Base-by-base conservation (phyloP, 495 filamentous ascomycete genomes). In the Talaromyces wortmannii region DNA sequence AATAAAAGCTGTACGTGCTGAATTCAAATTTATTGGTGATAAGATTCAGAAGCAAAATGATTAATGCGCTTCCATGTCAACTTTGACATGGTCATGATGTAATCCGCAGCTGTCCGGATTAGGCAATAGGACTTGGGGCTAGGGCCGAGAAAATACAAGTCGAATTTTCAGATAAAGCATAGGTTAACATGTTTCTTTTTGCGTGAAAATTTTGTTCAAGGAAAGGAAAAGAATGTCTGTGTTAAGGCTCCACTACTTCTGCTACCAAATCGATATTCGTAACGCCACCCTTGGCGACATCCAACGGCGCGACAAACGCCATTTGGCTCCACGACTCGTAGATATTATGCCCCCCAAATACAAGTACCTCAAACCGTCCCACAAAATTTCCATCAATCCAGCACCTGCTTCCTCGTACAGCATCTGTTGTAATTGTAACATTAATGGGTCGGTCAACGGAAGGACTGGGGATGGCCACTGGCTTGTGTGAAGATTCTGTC, bases 261-360 rank as follows among this genome's bases (percentile, higher is more conserved):
- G 36, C 36, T 13, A 40, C 36, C 36, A 40, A 13, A 40, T 40
- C 36, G 36, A 40, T 40, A 10, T 40, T 13, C 36, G 13, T 8
- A 40, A 40, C 13, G 36, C 36, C 36, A 5, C 77, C 75, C 10
- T 52, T 7, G 2, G 71, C 31, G 0, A 33, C 48, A 4, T 77
- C 66, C 15, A 82, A 44, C 3, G 79, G 79, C 6, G 79, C 78
- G 10, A 82, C 78, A 60, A 82, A 77, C 8, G 79, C 78, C 79
- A 81, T 81, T 59, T 81, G 79, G 50, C 74, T 78, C 79, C 79
- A 82, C 6, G 75, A 78, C 46, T 76, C 73, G 23, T 69, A 36
- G 7, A 57, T 64, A 57, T 82, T 82, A 57, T 68, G 66, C 6
- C 79, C 79, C 1, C 79, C 78, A 58, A 70, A 82, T 1, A 82